A percentile compares a stretch with the other conserved stretches of the same genome.
phyloP scores from a whole-genome alignment of 345 rosid species.

The Ceriops zippeliana region DNA sequence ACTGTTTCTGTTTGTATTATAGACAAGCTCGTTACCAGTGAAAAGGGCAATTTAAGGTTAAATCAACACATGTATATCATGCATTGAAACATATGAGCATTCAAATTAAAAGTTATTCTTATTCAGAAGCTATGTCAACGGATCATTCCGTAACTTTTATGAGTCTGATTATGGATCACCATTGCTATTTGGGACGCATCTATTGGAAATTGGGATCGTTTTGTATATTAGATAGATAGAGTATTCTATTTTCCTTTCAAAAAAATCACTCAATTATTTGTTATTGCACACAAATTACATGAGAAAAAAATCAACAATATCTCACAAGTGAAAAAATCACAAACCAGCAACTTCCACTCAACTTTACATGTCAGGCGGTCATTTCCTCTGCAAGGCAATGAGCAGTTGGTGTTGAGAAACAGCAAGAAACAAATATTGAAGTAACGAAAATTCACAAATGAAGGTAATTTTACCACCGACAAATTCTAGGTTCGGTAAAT shows the following conservation, averaged over 20 bases:
- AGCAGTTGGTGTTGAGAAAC: conserved; percentile 32
- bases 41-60: neutral
- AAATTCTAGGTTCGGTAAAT: conserved; percentile 25
- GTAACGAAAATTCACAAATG: conserved; percentile 21
- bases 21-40: neutral
- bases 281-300: conserved; percentile 75
- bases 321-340: conserved; percentile 26
- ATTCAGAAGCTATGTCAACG: no score
- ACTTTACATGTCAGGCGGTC: conserved; percentile 24
- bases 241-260: conserved; percentile 32
- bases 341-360: conserved; percentile 22
- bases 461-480: conserved; percentile 25
- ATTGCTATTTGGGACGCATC: neutral
- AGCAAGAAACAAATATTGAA: conserved; percentile 42
- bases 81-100: neutral
- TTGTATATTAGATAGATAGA: neutral
- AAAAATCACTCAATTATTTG: conserved; percentile 54
- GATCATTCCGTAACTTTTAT: no score
- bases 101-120: neutral
- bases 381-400: conserved; percentile 28
- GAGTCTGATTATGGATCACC: neutral
- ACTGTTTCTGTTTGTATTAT: conserved; percentile 19
- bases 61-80: conserved; percentile 9
- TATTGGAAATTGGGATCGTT: neutral
- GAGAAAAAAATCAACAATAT: conserved; percentile 33